Evolutionary conservation across 306 rosid genomes (phyloP).

Genomic region (Vigna angularis): DNA sequence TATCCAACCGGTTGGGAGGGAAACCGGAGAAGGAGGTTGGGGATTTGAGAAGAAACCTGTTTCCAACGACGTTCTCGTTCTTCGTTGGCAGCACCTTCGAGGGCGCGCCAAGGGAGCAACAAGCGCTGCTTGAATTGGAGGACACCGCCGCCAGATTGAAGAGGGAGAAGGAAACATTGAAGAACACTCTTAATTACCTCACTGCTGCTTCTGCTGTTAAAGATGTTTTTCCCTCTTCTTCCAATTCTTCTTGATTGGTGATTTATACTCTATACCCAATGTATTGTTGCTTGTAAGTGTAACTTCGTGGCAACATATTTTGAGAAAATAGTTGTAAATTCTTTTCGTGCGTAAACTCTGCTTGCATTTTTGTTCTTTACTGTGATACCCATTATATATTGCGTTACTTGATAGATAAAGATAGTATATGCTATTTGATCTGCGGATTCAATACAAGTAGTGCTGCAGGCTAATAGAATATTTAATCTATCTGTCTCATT

Average conservation of each 20-base stretch:
- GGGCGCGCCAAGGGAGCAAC: conserved; percentile 98
- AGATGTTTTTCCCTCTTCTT: conserved; percentile 86
- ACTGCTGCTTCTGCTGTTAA: conserved; percentile 98
- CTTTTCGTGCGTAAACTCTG: conserved; percentile 40
- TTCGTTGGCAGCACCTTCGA: conserved; percentile 97
- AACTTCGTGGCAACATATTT: conserved; percentile 5
- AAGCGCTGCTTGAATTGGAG: conserved; percentile 92
- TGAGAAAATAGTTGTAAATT: conserved; percentile 55
- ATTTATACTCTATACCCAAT: conserved; percentile 2
- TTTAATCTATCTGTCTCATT: background rate
- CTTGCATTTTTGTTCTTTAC: background rate
- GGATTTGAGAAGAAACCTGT: conserved; percentile 83
- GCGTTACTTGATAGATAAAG: conserved; percentile 20
- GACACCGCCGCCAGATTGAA: conserved; percentile 81
- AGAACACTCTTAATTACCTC: conserved; percentile 91
- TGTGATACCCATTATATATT: background rate
- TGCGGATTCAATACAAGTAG: conserved; percentile 21
- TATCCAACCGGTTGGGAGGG: conserved; percentile 88
- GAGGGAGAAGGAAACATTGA: conserved; percentile 93
- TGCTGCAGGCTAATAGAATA: conserved; percentile 14
- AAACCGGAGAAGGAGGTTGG: conserved; percentile 95
- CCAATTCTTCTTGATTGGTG: conserved; percentile 22
- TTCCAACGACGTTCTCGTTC: conserved; percentile 96
- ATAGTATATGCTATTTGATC: background rate
- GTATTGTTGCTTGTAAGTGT: conserved; percentile 36